Evolutionary conservation across 2,329 filamentous ascomycete species (phyloP).

Genomic region (Exserohilum rostratum): DNA sequence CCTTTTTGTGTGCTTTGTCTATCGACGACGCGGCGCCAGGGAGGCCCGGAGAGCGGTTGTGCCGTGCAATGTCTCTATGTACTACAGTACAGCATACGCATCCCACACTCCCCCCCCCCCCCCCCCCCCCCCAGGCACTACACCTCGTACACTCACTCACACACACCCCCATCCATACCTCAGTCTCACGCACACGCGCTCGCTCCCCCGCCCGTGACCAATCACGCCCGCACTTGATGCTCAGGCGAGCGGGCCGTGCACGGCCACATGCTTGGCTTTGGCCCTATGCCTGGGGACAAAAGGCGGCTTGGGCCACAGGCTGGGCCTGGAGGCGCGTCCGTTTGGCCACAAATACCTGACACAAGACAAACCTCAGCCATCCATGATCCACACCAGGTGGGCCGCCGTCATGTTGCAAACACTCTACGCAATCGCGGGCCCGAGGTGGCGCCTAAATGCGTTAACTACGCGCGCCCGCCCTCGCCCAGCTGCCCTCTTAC

Average conservation of each 20-base stretch:
- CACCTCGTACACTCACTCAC: background rate
- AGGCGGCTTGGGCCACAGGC: slow-evolving; percentile 12
- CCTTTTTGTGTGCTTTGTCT: slow-evolving; percentile 1
- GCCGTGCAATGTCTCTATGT: no score
- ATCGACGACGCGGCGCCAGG: no score
- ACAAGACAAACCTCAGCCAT: slow-evolving; percentile 26
- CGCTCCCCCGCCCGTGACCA: slow-evolving; percentile 14
- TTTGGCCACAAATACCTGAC: slow-evolving; percentile 33
- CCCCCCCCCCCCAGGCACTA: background rate
- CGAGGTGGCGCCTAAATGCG: slow-evolving; percentile 7
- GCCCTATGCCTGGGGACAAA: slow-evolving; percentile 38
- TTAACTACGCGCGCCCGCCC: slow-evolving; percentile 7
- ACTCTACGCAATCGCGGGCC: background rate
- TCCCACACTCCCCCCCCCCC: no score
- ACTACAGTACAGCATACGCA: no score
- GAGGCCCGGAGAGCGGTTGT: no score
- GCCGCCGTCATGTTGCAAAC: slow-evolving; percentile 1
- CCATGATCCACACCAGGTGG: slow-evolving; percentile 25
- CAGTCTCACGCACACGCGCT: slow-evolving; percentile 10
- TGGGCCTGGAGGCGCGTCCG: slow-evolving; percentile 9
- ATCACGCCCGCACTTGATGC: slow-evolving; percentile 16
- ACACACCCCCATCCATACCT: slow-evolving; percentile 6
- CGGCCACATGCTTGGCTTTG: slow-evolving; percentile 36
- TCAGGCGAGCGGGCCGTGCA: slow-evolving; percentile 23
- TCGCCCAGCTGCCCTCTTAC: no score